These are phyloP conservation scores for Graphiopsis chlorocephala DNA, from an alignment of 2,329 filamentous ascomycete genomes.

Conservation along the genomic window DNA sequence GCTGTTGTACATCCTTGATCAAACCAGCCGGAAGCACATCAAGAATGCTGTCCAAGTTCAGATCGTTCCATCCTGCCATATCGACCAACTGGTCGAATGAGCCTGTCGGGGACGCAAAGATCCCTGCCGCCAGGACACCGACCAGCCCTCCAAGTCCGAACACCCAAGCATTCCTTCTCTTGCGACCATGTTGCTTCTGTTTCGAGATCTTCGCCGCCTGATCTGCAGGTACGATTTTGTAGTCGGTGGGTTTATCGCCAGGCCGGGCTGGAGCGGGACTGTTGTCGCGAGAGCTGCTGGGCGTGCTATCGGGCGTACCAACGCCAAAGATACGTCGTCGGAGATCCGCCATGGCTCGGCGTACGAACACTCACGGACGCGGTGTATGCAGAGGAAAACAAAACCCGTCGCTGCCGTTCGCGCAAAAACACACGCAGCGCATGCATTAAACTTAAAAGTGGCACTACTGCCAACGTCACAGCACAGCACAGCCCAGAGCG, in stretches of 20 bases:
- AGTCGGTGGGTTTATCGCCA: constrained; percentile 34
- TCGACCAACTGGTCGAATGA: constrained; percentile 56
- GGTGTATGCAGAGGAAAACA: neutral
- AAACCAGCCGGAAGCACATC: constrained; percentile 86
- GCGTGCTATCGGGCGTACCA: constrained; percentile 26
- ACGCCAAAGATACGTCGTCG: constrained; percentile 36
- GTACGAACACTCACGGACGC: neutral
- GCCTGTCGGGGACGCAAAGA: constrained; percentile 86
- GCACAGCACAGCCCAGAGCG: constrained; percentile 1
- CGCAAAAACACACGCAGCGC: constrained; percentile 7
- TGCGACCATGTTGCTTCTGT: constrained; percentile 41
- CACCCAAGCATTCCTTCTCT: constrained; percentile 75
- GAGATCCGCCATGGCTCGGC: constrained; percentile 30
- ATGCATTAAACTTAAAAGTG: constrained; percentile 4
- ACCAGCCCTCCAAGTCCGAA: constrained; percentile 88
- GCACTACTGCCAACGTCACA: constrained; percentile 1
- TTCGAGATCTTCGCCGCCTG: constrained; percentile 44
- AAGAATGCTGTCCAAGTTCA: constrained; percentile 80
- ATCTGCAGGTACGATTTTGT: constrained; percentile 52
- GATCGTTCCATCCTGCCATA: constrained; percentile 60
- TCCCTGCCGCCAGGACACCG: constrained; percentile 80
- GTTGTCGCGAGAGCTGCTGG: constrained; percentile 39
- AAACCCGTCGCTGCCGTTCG: neutral
- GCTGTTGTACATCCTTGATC: constrained; percentile 78
- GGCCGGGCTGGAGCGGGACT: constrained; percentile 39